These are phyloP conservation scores for Colletotrichum neosansevieriae DNA, from an alignment of 2,329 filamentous ascomycete species.

Conservation along the genomic window DNA sequence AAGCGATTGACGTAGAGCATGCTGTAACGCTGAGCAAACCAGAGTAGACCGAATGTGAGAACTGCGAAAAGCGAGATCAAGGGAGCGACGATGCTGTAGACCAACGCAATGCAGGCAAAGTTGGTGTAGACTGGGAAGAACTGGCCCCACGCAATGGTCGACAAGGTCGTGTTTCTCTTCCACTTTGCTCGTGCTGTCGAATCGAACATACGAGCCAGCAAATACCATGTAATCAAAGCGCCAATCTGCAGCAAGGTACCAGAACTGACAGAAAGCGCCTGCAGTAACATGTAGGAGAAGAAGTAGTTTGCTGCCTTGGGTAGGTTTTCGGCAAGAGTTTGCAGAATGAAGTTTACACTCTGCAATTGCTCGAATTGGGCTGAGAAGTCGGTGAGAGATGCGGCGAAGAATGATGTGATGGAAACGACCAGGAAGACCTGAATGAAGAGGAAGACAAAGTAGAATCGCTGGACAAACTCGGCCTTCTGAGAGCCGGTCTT, in stretches of 20 bases:
- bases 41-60: conserved; percentile 90
- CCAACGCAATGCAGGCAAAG: conserved; percentile 89
- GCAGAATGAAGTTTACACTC: conserved; percentile 75
- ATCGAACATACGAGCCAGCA: conserved; percentile 84
- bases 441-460: conserved; percentile 94
- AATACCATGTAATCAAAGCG: conserved; percentile 83
- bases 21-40: conserved; percentile 96
- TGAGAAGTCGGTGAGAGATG: conserved; percentile 73
- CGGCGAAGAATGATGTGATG: conserved; percentile 78
- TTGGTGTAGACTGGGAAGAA: conserved; percentile 98
- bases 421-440: conserved; percentile 95
- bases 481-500: conserved; percentile 85
- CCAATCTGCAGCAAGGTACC: conserved; percentile 87
- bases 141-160: conserved; percentile 86
- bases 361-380: conserved; percentile 57
- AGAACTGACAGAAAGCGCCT: conserved; percentile 90
- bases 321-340: conserved; percentile 80
- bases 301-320: conserved; percentile 95
- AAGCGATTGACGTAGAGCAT: conserved; percentile 96
- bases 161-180: conserved; percentile 82
- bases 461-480: conserved; percentile 90
- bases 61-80: conserved; percentile 94
- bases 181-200: conserved; percentile 87
- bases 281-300: conserved; percentile 98
- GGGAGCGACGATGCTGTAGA: conserved; percentile 90